Evolutionary conservation across 768 basidiomycete species (phyloP).

Genomic region (Russula compacta): DNA sequence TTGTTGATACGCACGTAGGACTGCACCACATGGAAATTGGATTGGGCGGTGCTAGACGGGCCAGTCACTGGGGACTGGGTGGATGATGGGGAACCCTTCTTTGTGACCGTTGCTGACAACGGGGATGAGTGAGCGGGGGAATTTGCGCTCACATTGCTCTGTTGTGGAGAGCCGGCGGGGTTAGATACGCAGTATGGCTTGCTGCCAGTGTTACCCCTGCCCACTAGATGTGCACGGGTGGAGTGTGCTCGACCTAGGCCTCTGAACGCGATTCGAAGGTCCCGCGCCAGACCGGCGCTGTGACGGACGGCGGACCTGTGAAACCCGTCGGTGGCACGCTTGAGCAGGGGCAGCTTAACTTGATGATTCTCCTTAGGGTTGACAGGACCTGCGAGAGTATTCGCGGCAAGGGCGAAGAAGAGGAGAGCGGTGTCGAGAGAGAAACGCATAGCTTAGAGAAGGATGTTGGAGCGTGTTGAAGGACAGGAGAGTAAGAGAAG

Average conservation of each 20-base stretch:
- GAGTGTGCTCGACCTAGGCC: slow-evolving; percentile 34
- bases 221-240: neutral
- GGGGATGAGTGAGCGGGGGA: neutral
- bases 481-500: slow-evolving; percentile 10
- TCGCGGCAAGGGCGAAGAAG: slow-evolving; percentile 27
- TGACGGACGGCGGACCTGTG: slow-evolving; percentile 49
- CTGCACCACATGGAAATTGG: slow-evolving; percentile 42
- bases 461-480: neutral
- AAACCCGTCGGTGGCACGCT: slow-evolving; percentile 37
- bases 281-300: slow-evolving; percentile 54
- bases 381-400: slow-evolving; percentile 26
- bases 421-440: slow-evolving; percentile 24
- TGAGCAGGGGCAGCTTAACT: slow-evolving; percentile 28
- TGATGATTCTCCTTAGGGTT: slow-evolving; percentile 21
- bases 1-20: slow-evolving; percentile 39
- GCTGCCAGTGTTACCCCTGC: slow-evolving; percentile 4
- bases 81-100: slow-evolving; percentile 17
- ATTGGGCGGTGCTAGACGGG: slow-evolving; percentile 9
- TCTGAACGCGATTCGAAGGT: slow-evolving; percentile 58
- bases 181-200: slow-evolving; percentile 21
- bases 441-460: slow-evolving; percentile 11
- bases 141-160: neutral
- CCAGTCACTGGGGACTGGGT: slow-evolving; percentile 13
- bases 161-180: neutral
- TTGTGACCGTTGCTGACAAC: neutral